Percentiles rank a stretch among this genome's conserved stretches.
These are phyloP conservation scores for Exophiala alcalophila DNA, from an alignment of 2,329 filamentous ascomycete species.

Conservation along the genomic window DNA sequence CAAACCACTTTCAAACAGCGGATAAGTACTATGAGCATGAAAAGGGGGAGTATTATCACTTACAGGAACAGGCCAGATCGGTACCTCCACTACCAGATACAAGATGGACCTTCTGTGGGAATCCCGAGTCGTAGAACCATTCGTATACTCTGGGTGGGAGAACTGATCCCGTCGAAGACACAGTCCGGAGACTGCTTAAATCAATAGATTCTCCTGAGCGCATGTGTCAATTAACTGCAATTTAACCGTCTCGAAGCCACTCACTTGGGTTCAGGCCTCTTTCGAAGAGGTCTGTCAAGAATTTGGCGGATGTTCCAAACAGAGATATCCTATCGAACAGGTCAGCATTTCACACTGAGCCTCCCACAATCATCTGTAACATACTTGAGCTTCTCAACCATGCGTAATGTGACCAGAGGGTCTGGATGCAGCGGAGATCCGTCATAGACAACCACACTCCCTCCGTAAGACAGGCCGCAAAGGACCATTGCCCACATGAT, in stretches of 20 bases:
- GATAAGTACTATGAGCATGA: background rate
- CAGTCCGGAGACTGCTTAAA: background rate
- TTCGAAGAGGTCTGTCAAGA: background rate
- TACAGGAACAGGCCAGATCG: slow-evolving; percentile 31
- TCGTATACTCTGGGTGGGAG: slow-evolving; percentile 71
- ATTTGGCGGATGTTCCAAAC: background rate
- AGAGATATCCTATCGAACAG: background rate
- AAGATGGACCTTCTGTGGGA: slow-evolving; percentile 64
- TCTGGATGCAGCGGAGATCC: background rate
- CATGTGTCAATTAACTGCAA: no score
- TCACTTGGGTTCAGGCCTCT: background rate
- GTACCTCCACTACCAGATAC: slow-evolving; percentile 35
- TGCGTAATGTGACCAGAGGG: background rate
- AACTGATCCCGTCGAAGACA: slow-evolving; percentile 60
- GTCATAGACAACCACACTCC: background rate
- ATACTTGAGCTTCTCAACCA: background rate
- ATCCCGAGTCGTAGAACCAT: slow-evolving; percentile 72
- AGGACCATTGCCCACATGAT: background rate
- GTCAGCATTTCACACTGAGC: no score
- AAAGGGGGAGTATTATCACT: background rate
- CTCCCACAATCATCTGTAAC: no score
- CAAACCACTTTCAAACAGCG: slow-evolving; percentile 29
- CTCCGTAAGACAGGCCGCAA: background rate
- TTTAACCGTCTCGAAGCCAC: no score
- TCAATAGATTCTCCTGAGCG: background rate